Base-by-base conservation (phyloP, 495 filamentous ascomycete genomes). In the Margaritispora aquatica region DNA sequence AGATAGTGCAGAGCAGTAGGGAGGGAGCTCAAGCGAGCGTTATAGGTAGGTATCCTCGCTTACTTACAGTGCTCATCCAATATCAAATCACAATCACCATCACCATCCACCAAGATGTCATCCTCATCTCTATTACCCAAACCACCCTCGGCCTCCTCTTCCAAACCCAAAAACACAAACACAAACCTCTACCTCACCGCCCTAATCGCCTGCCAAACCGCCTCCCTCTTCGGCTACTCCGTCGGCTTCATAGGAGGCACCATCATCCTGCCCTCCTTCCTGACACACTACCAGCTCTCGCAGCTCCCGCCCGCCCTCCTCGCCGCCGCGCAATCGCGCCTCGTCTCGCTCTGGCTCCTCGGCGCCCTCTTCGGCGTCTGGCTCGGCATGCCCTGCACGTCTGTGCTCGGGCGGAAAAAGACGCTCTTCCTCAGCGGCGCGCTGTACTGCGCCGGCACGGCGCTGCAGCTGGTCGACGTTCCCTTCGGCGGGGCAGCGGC, bases 181-280 rank as follows among this genome's bases (percentile, higher is more conserved):
- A n/a, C 19, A 3, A 44, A 44, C 10, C 49, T 59, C 11, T 53
- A 59, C 34, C 21, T 53, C 4, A n/a, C 57, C 1, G 57, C 57
- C 21, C 31, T 44, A 11, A 53, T 47, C 2, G 57, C 57, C 1
- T 36, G 57, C 48, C 48, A 52, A 13, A 59, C 57, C 44, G 57
- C 57, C 13, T 29, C 57, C 1, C 49, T 59, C 2, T 59, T 59
- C n/a, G 57, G 57, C 29, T 59, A 59, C 22, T 41, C 27, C 2
- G 57, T 59, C 8, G 57, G 57, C 17, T 59, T 59, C 31, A 59
- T 59, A 22, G 57, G 57, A n/a, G 57, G 57, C 8, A 27, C 53
- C 31, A 36, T 59, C 13, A 49, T 59, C 13, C 49, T 59, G 2
- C 57, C 57, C 15, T 53, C 48, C 17, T 59, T 59, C 34, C 49